Base-by-base conservation (phyloP, 106 monocot species). In the Dendrobium chrysotoxum region DNA sequence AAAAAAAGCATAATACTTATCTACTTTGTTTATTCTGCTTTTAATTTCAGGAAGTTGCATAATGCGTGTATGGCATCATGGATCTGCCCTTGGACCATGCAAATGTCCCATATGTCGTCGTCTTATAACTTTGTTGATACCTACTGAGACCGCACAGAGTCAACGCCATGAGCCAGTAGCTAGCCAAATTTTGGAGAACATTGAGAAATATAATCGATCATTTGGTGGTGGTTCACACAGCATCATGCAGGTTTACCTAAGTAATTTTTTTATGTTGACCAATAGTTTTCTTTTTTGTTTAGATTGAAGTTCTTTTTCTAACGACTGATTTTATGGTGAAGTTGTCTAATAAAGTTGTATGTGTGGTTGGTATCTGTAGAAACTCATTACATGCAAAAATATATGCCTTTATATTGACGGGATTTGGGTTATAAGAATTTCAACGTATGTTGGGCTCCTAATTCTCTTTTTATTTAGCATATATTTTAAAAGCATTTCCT, bases 41-140 rank as follows among this genome's bases (percentile, higher is more conserved):
- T 31, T 35, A 71, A 40, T 80, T 64, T 54, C 84, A 97, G 98
- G 95, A 45, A 50, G 88, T 47, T 99, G 98, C 78, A 95, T 99
- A 70, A 58, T 99, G 78, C 38, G 89, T 45, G 92, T 98, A 11
- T 99, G 98, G 98, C 91, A 95, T 82, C 89, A 89, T 81, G 88
- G 89, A 40, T 88, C 89, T 55, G 88, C 91, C n/a, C 85, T 95
- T 78, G 89, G 86, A 77, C 89, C 95, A 20, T 95, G 94, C 83
- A 95, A 91, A 82, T 99, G 98, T 53, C 98, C 98, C 40, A 92
- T 93, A 75, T 99, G 98, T 57, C 94, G 95, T 31, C 94, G 92
- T 61, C 31, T 77, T 31, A 93, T 99, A 76, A 99, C 89, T 84
- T 78, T 99, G 67, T 76, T 99, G 38, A 79, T 99, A 78, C 98